These are phyloP conservation scores for Chrysanthemum makinoi DNA, from an alignment of 129 eudicot species.

Conservation along the genomic window DNA sequence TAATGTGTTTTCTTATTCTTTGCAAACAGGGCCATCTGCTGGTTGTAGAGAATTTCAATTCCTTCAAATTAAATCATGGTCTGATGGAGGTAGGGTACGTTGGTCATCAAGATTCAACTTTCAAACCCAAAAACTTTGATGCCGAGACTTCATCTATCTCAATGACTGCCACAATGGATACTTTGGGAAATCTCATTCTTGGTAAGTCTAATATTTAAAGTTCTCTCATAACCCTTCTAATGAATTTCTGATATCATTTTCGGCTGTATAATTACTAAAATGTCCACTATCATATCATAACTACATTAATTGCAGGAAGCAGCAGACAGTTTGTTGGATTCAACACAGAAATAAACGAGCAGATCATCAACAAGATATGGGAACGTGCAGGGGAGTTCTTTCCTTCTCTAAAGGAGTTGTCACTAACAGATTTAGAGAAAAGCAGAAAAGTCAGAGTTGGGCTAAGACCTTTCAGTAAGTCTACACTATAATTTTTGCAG, in stretches of 20 bases:
- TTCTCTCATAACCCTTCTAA: not conserved
- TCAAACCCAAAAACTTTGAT: slow-evolving; percentile 32
- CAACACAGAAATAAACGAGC: slow-evolving; percentile 62
- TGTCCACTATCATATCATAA: slow-evolving; percentile 6
- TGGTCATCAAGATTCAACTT: slow-evolving; percentile 55
- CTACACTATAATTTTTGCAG: slow-evolving; percentile 6
- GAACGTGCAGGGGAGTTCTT: slow-evolving; percentile 76
- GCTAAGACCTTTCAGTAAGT: slow-evolving; percentile 97
- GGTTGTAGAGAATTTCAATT: slow-evolving; percentile 62
- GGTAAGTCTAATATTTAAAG: slow-evolving; percentile 44
- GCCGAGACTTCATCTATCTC: slow-evolving; percentile 67
- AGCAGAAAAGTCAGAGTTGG: slow-evolving; percentile 77
- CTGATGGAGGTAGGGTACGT: slow-evolving; percentile 89
- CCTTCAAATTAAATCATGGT: slow-evolving; percentile 76
- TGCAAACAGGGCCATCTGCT: slow-evolving; percentile 79
- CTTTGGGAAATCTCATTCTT: slow-evolving; percentile 76
- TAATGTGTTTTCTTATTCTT: not conserved
- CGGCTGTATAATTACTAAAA: not conserved
- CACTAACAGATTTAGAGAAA: slow-evolving; percentile 47
- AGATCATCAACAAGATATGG: slow-evolving; percentile 69
- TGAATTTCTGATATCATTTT: slow-evolving; percentile 4
- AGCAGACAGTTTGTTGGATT: slow-evolving; percentile 97
- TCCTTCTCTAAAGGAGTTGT: slow-evolving; percentile 56
- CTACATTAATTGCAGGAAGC: slow-evolving; percentile 56
- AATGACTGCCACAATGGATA: slow-evolving; percentile 91